These are phyloP conservation scores for Spencermartinsiella europaea DNA, from an alignment of 805 yeast genomes.

Conservation along the genomic window DNA sequence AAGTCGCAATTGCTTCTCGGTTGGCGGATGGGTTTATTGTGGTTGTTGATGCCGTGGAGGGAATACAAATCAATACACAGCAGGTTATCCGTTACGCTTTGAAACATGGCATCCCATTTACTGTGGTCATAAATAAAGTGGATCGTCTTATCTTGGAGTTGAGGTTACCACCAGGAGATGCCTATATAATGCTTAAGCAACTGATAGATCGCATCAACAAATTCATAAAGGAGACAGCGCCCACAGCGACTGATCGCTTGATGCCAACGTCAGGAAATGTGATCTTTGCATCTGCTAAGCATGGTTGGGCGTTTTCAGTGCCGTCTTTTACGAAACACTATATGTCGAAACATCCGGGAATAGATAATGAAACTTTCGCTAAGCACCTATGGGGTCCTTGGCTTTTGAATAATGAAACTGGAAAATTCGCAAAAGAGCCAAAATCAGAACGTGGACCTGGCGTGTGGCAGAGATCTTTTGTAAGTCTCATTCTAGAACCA, in stretches of 20 bases:
- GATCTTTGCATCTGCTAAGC: constrained; percentile 63
- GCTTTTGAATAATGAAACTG: constrained; percentile 41
- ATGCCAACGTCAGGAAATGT: constrained; percentile 67
- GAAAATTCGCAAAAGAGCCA: constrained; percentile 40
- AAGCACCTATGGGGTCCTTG: constrained; percentile 73
- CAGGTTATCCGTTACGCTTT: constrained; percentile 49
- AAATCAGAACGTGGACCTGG: constrained; percentile 23
- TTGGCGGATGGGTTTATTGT: constrained; percentile 62
- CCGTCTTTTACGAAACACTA: constrained; percentile 57
- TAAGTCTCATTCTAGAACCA: constrained; percentile 67
- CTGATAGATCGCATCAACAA: constrained; percentile 61
- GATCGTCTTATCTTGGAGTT: constrained; percentile 83
- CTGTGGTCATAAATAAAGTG: constrained; percentile 68
- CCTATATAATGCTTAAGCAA: constrained; percentile 61
- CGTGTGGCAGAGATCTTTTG: constrained; percentile 43
- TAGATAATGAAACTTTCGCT: constrained; percentile 41
- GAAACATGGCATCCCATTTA: constrained; percentile 45
- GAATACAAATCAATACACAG: constrained; percentile 54
- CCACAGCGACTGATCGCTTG: constrained; percentile 28
- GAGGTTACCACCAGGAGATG: constrained; percentile 65
- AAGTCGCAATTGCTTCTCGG: constrained; percentile 51
- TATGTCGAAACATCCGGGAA: constrained; percentile 29
- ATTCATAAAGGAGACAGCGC: constrained; percentile 33
- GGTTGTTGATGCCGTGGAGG: constrained; percentile 83
- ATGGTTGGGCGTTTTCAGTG: constrained; percentile 62